These are phyloP conservation scores for Celoporthe dispersa DNA, from an alignment of 2,329 filamentous ascomycete genomes.

Conservation along the genomic window DNA sequence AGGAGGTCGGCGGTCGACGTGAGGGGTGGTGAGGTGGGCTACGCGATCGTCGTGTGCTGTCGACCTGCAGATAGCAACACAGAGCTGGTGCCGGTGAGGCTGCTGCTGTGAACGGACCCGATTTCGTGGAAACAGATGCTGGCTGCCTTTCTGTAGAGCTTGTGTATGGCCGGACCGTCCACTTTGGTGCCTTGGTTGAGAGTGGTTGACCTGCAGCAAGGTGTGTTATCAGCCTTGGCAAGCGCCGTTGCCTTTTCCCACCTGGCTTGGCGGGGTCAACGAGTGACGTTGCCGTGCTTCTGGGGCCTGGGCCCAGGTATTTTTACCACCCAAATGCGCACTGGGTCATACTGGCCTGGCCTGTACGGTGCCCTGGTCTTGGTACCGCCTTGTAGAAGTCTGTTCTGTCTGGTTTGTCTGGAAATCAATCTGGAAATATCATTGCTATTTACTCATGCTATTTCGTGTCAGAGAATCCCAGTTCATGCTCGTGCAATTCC, in stretches of 20 bases:
- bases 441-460: background rate
- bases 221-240: slow-evolving; percentile 8
- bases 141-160: background rate
- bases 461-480: background rate
- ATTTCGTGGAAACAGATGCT: background rate
- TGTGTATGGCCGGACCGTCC: background rate
- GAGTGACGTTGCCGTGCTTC: slow-evolving; percentile 12
- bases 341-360: background rate
- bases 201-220: background rate
- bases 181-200: background rate
- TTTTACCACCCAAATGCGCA: background rate
- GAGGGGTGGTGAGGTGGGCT: background rate
- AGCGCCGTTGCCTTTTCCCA: background rate
- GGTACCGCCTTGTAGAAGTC: background rate
- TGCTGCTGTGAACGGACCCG: background rate
- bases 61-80: slow-evolving; percentile 10
- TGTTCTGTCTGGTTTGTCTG: background rate
- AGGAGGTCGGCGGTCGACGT: background rate
- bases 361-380: background rate
- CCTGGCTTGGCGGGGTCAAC: slow-evolving; percentile 15
- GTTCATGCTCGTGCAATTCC: background rate
- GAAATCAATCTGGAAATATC: background rate
- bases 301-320: background rate
- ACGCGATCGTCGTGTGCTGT: background rate
- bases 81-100: slow-evolving; percentile 10